A percentile compares a stretch with the other conserved stretches of the same genome.
These are phyloP conservation scores for Avicennia marina DNA, from an alignment of 257 asterid genomes.

Conservation along the genomic window DNA sequence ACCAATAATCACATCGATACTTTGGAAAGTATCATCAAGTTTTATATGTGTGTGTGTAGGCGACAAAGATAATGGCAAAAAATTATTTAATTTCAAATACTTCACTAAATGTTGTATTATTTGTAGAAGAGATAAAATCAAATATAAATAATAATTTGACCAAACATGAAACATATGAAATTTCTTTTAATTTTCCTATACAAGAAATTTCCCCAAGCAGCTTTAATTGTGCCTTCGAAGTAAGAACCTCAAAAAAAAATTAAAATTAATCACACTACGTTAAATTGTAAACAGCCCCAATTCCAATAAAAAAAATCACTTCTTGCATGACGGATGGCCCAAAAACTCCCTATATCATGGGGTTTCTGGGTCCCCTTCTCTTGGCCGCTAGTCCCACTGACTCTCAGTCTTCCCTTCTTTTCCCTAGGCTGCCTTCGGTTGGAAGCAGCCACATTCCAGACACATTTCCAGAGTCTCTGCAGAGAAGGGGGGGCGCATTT, in stretches of 20 bases:
- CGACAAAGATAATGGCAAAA: too few relatives aligned
- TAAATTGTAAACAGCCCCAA: too few relatives aligned
- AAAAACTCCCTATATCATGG: background rate
- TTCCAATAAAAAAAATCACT: too few relatives aligned
- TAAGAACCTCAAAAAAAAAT: too few relatives aligned
- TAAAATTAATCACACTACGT: too few relatives aligned
- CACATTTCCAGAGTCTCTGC: background rate
- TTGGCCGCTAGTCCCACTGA: background rate
- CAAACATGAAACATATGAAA: background rate
- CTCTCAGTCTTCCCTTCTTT: background rate
- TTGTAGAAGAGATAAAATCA: background rate
- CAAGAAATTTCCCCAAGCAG: too few relatives aligned
- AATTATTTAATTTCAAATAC: too few relatives aligned
- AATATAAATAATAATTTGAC: background rate
- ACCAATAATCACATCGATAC: too few relatives aligned
- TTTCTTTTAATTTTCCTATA: background rate
- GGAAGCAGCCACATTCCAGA: too few relatives aligned
- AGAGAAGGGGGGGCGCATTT: background rate
- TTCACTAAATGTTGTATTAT: background rate
- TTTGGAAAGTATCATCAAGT: too few relatives aligned
- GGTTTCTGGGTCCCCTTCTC: background rate
- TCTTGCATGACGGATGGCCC: too few relatives aligned
- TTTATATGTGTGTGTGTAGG: too few relatives aligned
- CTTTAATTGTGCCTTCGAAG: background rate
- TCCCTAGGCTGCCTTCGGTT: slow-evolving; percentile 20